phyloP scores from a whole-genome alignment of 2,329 filamentous ascomycete genomes.

The Monascus ruber region DNA sequence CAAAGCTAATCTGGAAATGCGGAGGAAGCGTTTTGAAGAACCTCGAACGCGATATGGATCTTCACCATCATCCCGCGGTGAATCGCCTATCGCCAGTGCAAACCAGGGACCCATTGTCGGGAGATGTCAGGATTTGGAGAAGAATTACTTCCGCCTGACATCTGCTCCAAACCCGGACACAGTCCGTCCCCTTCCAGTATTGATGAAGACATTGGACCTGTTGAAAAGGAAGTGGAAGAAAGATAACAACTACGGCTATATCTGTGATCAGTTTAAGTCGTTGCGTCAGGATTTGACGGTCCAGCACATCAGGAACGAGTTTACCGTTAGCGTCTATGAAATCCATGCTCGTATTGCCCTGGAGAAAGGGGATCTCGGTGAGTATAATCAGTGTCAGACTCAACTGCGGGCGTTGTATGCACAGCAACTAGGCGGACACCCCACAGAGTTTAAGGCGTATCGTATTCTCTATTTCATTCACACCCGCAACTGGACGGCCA shows the following conservation, averaged over 20 bases:
- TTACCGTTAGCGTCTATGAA: conserved; percentile 93
- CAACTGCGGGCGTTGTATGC: conserved; percentile 87
- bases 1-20: conserved; percentile 73
- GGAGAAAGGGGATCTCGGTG: conserved; percentile 98
- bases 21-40: conserved; percentile 72
- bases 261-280: conserved; percentile 98
- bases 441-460: conserved; percentile 96
- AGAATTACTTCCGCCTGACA: conserved; percentile 88
- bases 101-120: conserved; percentile 65
- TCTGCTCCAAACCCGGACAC: conserved; percentile 77
- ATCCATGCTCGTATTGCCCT: conserved; percentile 94
- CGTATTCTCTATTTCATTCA: conserved; percentile 99
- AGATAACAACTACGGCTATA: conserved; percentile 91
- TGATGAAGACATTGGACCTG: conserved; percentile 75
- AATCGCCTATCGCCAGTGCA: conserved; percentile 36
- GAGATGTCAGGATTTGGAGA: conserved; percentile 73
- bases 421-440: conserved; percentile 75
- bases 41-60: conserved; percentile 31
- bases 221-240: conserved; percentile 91
- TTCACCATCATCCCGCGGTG: conserved; percentile 31
- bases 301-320: conserved; percentile 91
- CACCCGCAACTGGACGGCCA: conserved; percentile 92
- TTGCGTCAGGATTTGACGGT: conserved; percentile 96
- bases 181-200: conserved; percentile 70
- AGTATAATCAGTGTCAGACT: conserved; percentile 99